Evolutionary conservation across 208 protist genomes (phyloP).

Genomic region (Blechomonas ayalai): DNA sequence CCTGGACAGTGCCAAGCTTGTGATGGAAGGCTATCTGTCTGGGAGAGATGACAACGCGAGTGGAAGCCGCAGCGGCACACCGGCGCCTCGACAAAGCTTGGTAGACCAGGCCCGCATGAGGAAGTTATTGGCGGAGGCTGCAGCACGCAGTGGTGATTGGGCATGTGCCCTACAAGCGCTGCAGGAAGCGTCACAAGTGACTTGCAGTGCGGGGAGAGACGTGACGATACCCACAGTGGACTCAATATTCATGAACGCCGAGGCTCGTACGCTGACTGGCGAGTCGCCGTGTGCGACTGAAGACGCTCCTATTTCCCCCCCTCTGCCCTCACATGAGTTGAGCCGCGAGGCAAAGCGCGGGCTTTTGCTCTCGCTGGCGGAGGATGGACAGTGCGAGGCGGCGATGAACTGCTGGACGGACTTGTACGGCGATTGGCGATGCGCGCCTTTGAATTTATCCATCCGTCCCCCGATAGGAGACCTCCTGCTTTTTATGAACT

Average conservation of each 20-base stretch:
- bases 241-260: conserved; percentile 7
- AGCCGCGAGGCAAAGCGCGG: background rate
- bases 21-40: conserved; percentile 31
- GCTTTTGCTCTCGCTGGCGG: background rate
- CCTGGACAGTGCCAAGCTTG: conserved; percentile 21
- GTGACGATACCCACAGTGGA: background rate
- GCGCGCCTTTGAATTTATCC: background rate
- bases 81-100: conserved; percentile 1
- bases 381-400: background rate
- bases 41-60: background rate
- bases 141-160: conserved; percentile 54
- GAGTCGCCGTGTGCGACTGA: conserved; percentile 12
- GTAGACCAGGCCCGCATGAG: conserved; percentile 17
- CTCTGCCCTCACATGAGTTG: no score
- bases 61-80: conserved; percentile 4
- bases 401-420: conserved; percentile 7
- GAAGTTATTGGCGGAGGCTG: conserved; percentile 60
- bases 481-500: conserved; percentile 50
- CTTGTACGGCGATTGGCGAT: background rate
- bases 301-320: conserved; percentile 7
- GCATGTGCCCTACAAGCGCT: conserved; percentile 8
- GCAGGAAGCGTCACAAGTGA: no score
- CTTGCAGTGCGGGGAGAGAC: background rate
- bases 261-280: conserved; percentile 18
- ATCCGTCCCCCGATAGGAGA: conserved; percentile 20